phyloP scores from a whole-genome alignment of 1,139 yeast genomes.

The Pichia cactophila region DNA sequence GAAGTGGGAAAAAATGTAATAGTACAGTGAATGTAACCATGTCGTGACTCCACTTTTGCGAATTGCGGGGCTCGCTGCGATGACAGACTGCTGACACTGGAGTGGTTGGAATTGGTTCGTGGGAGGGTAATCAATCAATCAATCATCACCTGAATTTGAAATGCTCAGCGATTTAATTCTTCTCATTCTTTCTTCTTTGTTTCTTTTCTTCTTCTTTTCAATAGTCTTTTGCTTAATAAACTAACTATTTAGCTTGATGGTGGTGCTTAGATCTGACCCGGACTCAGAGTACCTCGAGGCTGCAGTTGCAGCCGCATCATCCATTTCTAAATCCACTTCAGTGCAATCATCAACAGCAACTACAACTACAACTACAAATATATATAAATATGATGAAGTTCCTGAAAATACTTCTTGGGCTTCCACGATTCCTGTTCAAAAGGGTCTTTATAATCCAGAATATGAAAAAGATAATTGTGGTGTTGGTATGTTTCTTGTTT shows the following conservation, averaged over 20 bases:
- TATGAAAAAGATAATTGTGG: conserved; percentile 97
- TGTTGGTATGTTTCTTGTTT: conserved; percentile 41
- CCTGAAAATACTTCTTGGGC: conserved; percentile 90
- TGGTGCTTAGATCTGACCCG: conserved; percentile 23
- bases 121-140: too few species aligned
- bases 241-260: conserved; percentile 2
- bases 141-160: too few species aligned
- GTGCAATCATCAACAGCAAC: background rate
- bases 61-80: too few species aligned
- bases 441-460: conserved; percentile 92
- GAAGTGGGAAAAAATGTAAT: too few species aligned
- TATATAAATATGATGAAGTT: conserved; percentile 63
- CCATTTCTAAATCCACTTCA: background rate
- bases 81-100: too few species aligned
- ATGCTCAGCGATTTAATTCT: too few species aligned
- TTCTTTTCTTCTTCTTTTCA: background rate
- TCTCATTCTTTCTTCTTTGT: background rate
- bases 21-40: too few species aligned
- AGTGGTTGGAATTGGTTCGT: too few species aligned
- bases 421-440: conserved; percentile 71
- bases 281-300: conserved; percentile 9
- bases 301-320: background rate
- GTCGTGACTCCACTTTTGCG: too few species aligned
- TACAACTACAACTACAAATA: conserved; percentile 11
- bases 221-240: background rate